Base-by-base conservation (phyloP, 1,284 basidiomycete species). In the Leccinum angustisporum region DNA sequence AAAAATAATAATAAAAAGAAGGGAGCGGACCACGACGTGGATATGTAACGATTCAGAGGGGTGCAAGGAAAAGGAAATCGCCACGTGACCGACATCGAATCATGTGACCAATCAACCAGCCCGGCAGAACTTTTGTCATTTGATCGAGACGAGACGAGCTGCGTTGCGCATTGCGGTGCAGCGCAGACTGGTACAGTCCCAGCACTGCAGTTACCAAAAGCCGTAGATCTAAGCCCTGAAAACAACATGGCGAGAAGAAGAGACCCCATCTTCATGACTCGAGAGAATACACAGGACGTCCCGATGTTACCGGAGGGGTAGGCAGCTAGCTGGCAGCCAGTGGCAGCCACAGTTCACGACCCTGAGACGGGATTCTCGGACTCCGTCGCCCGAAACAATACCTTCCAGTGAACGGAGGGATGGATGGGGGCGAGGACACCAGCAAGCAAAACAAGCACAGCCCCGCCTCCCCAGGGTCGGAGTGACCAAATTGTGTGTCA, bases 1-100 rank as follows among this genome's bases (percentile, higher is more conserved):
- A 46, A 46, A 2, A 18, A 46, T 46, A 46, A 46, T 21, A 21
- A 46, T 11, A 48, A 13, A 2, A 21, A 13, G 18, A 18, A 48
- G 21, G 48, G 36, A 59, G 34, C 43, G 62, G 65, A 36, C 4
- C 16, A 67, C 62, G 54, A 62, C 18, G 68, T 74, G 69, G 69
- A 36, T 70, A 18, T 50, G 38, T 21, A 7, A 13, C 21, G 46
- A 48, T 25, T 25, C 13, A 21, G 13, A 25, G 18, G 21, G 46
- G 46, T 48, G 46, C 7, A 25, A 48, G 38, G 57, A 50, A 46
- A 54, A 21, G 48, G 60, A 40, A 13, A 50, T 60, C 40, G 40
- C 25, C 62, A 63, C 55, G 61, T 57, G 61, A 13, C 18, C 10
- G 10, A 9, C 51, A 54, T 70, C 58, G 43, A 58, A 56, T 36